These are phyloP conservation scores for Tetrapisispora pingtungensis DNA, from an alignment of 805 yeast species.

Conservation along the genomic window DNA sequence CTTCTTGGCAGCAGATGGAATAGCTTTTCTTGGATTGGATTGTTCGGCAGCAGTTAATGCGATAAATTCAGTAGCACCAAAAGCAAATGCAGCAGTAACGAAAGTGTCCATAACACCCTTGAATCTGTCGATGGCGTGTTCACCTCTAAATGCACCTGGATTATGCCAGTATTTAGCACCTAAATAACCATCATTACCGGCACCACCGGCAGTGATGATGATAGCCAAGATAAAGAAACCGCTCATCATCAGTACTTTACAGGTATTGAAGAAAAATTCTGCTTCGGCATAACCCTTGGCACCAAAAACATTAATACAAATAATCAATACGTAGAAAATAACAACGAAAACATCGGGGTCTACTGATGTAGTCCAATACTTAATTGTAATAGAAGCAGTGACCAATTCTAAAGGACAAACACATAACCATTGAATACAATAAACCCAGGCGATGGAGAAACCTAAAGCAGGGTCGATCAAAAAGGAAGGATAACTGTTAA, in stretches of 20 bases:
- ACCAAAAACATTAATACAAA: conserved; percentile 43
- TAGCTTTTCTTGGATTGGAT: conserved; percentile 46
- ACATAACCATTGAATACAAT: conserved; percentile 54
- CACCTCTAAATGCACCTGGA: conserved; percentile 55
- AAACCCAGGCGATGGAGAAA: conserved; percentile 65
- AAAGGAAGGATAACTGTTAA: conserved; percentile 50
- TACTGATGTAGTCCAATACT: conserved; percentile 41
- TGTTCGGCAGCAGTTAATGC: conserved; percentile 69
- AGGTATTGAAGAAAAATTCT: conserved; percentile 48
- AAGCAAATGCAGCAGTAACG: conserved; percentile 59
- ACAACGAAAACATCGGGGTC: conserved; percentile 50
- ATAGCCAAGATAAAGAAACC: conserved; percentile 56
- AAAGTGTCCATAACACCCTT: conserved; percentile 58
- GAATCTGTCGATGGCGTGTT: conserved; percentile 31
- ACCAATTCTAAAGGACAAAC: conserved; percentile 57
- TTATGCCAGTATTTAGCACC: conserved; percentile 52
- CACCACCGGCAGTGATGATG: conserved; percentile 47
- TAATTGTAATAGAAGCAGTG: conserved; percentile 48
- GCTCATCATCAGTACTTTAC: conserved; percentile 47
- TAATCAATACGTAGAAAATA: conserved; percentile 44
- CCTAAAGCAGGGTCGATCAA: conserved; percentile 61
- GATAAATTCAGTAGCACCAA: conserved; percentile 55
- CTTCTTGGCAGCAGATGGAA: conserved; percentile 62
- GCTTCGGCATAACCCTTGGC: conserved; percentile 59
- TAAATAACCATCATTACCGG: conserved; percentile 40